Conservation (phyloP, 1,139 yeast species). For the Geotrichum phurueaensis region DNA sequence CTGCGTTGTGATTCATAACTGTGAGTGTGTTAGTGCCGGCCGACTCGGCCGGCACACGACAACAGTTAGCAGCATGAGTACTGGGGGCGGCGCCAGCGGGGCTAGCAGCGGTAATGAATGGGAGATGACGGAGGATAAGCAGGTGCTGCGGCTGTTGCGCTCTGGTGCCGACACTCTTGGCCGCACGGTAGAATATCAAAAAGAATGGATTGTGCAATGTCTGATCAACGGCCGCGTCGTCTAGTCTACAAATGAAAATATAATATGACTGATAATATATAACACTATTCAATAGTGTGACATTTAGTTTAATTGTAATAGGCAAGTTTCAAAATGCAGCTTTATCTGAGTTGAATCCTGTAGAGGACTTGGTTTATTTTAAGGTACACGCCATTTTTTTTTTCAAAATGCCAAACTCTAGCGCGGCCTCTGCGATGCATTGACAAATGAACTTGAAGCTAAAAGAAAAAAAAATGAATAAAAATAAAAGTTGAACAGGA, state of each 20-base stretch:
- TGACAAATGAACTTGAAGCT: too few relatives aligned
- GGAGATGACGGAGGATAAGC: slow-evolving; percentile 13
- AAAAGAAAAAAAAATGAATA: too few relatives aligned
- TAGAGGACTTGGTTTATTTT: too few relatives aligned
- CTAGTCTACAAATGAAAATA: slow-evolving; percentile 7
- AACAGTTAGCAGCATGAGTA: background rate
- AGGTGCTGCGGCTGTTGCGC: slow-evolving; percentile 8
- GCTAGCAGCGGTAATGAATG: background rate
- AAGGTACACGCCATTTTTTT: too few relatives aligned
- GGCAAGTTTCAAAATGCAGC: too few relatives aligned
- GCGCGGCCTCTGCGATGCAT: too few relatives aligned
- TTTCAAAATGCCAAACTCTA: too few relatives aligned
- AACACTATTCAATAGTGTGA: too few relatives aligned
- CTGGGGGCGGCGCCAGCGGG: background rate
- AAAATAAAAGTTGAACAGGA: too few relatives aligned
- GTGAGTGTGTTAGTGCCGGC: background rate
- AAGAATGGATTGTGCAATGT: slow-evolving; percentile 34
- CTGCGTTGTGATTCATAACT: slow-evolving; percentile 7
- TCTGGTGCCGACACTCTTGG: slow-evolving; percentile 18
- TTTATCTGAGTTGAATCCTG: too few relatives aligned
- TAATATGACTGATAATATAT: too few relatives aligned
- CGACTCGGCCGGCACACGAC: background rate
- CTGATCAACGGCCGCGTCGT: slow-evolving; percentile 32
- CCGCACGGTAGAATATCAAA: slow-evolving; percentile 20
- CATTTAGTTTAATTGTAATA: too few relatives aligned